These are phyloP conservation scores for Lodderomyces margitis DNA, from an alignment of 1,139 yeast genomes.

Conservation along the genomic window DNA sequence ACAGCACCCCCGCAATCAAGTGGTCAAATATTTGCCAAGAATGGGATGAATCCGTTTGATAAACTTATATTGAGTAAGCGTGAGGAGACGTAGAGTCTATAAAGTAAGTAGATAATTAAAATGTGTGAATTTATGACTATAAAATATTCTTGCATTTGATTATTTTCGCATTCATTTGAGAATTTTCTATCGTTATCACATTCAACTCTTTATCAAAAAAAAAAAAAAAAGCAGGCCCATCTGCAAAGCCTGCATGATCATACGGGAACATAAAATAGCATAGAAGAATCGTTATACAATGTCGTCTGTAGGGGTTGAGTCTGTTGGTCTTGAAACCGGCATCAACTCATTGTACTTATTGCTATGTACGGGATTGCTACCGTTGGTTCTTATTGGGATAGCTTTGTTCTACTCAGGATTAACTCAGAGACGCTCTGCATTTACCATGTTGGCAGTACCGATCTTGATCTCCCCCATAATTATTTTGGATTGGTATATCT, in stretches of 20 bases:
- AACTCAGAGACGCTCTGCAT: constrained; percentile 54
- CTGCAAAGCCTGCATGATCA: too few relatives aligned
- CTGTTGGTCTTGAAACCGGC: constrained; percentile 19
- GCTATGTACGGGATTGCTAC: constrained; percentile 33
- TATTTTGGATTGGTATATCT: constrained; percentile 54
- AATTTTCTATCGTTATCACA: not conserved
- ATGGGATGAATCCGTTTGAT: constrained; percentile 44
- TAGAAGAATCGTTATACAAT: not conserved
- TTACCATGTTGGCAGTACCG: constrained; percentile 51
- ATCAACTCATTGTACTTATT: constrained; percentile 41
- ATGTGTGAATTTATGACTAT: not conserved
- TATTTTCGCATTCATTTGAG: not conserved
- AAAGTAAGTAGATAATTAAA: not conserved
- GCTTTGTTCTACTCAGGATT: constrained; percentile 58
- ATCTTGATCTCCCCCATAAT: constrained; percentile 41
- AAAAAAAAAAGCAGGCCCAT: too few relatives aligned
- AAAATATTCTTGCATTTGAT: not conserved
- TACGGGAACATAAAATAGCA: too few relatives aligned
- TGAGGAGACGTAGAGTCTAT: constrained; percentile 5
- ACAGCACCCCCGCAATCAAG: constrained; percentile 38
- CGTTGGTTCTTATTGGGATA: constrained; percentile 40
- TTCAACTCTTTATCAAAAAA: not conserved
- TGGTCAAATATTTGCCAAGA: constrained; percentile 35
- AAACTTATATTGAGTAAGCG: constrained; percentile 34
- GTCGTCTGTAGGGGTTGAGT: not conserved